Percentiles rank a stretch among this genome's conserved stretches.
These are phyloP conservation scores for Talaromyces pinophilus DNA, from an alignment of 2,329 filamentous ascomycete genomes.

Conservation along the genomic window DNA sequence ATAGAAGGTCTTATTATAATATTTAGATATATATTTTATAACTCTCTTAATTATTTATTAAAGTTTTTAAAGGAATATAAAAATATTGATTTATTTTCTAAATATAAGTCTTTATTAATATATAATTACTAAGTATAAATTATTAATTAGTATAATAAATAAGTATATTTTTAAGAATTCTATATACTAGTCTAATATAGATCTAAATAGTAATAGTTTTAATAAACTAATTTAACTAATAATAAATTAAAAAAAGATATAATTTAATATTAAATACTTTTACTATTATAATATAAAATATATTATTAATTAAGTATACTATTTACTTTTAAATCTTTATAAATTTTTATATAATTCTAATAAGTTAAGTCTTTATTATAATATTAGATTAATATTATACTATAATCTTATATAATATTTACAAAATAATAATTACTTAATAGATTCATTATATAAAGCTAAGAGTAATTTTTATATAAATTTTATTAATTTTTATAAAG, in stretches of 20 bases:
- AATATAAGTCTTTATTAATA: not conserved
- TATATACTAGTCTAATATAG: not conserved
- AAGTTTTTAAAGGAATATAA: not conserved
- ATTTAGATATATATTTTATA: not conserved
- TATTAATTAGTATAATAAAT: not conserved
- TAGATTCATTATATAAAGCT: not conserved
- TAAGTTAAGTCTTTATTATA: not conserved
- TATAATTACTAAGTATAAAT: not conserved
- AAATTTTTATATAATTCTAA: not conserved
- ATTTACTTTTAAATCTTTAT: not conserved
- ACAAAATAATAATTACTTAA: not conserved
- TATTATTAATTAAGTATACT: not conserved
- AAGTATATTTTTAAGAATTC: not conserved
- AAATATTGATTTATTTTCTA: not conserved
- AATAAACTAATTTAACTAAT: not conserved
- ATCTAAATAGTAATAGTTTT: not conserved
- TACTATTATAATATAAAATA: not conserved
- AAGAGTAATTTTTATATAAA: no score
- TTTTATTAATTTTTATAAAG: no score
- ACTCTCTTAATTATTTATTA: not conserved
- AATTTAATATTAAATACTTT: not conserved
- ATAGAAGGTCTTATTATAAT: not conserved
- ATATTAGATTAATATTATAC: no score
- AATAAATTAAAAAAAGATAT: not conserved
- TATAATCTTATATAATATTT: no score